Base-by-base conservation (phyloP, 2,329 filamentous ascomycete genomes). In the Penicillium sp. region DNA sequence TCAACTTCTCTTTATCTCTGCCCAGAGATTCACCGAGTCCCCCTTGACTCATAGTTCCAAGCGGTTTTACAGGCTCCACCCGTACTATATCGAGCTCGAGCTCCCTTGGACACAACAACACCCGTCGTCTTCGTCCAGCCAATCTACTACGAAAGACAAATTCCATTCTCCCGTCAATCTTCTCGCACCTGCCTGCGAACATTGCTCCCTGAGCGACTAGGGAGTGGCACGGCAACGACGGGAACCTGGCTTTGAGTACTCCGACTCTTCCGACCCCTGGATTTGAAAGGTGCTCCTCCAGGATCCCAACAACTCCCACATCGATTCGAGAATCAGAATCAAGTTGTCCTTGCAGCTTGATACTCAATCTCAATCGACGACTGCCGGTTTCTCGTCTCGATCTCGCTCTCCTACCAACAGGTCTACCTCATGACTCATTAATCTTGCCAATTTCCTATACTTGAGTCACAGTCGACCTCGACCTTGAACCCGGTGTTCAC, bases 401-500 rank as follows among this genome's bases (percentile, higher is more conserved):
- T 38, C 37, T 43, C 41, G 45, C 55, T 43, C 51, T n/a, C 53
- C 43, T 53, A 35, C 43, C 58, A 51, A 51, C 25, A 55, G 60
- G 57, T 63, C 58, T 57, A 62, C 49, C 57, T 64, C 64, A 73
- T 74, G 71, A 73, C 63, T 70, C 61, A 63, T 58, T 71, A 70
- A 68, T 63, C 54, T 58, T 61, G 63, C 61, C 51, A 52, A 57
- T 34, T 50, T 55, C 57, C 42, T 25, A 15, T 54, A 49, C 54
- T 60, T 71, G 74, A 76, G 72, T 75, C 73, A 71, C 67, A 65
- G 66, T 64, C 63, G 39, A 57, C 57, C 55, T 60, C 58, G 52
- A 63, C 69, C 69, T 74, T 71, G 69, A 70, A 69, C 71, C 73
- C 66, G 72, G 72, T 73, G 73, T 74, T 75, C 68, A 71, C 67